phyloP scores from a whole-genome alignment of 192 early-diverging fungal species.

The Podila horticola region DNA sequence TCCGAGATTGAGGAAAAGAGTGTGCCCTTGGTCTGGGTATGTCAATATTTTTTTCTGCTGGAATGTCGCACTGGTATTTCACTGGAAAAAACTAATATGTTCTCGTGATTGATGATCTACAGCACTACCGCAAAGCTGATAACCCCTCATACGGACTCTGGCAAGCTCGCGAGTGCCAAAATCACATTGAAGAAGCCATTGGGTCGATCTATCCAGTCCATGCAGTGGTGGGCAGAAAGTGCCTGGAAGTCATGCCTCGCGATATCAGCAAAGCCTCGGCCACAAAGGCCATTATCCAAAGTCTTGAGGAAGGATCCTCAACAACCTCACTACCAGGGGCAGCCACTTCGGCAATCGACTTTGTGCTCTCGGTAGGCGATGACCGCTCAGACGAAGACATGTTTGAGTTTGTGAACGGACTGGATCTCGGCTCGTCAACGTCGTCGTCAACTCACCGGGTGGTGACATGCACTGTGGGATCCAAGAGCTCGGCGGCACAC shows the following conservation, averaged over 20 bases:
- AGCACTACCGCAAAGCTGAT: conserved; percentile 73
- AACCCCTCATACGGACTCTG: conserved; percentile 70
- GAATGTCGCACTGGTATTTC: neutral
- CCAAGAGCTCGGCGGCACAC: conserved; percentile 63
- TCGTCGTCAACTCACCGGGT: conserved; percentile 15
- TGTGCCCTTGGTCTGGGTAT: conserved; percentile 74
- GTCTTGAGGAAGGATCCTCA: conserved; percentile 52
- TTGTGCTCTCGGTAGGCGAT: conserved; percentile 78
- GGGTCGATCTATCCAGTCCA: conserved; percentile 76
- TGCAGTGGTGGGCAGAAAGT: conserved; percentile 70
- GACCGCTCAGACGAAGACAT: conserved; percentile 86
- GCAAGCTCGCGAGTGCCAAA: conserved; percentile 88
- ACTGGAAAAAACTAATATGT: neutral
- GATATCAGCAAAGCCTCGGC: conserved; percentile 76
- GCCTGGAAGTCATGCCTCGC: conserved; percentile 76
- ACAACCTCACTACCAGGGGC: neutral
- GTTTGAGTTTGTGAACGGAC: conserved; percentile 74
- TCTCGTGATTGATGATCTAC: neutral
- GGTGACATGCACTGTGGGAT: conserved; percentile 66
- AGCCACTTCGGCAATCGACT: conserved; percentile 55
- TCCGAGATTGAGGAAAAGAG: conserved; percentile 82
- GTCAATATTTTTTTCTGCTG: neutral
- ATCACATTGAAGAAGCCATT: conserved; percentile 81
- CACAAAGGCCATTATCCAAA: conserved; percentile 67
- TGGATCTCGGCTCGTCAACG: conserved; percentile 21